Conservation (phyloP, 192 early-diverging fungal species). For the Irineochytrium annulatum region DNA sequence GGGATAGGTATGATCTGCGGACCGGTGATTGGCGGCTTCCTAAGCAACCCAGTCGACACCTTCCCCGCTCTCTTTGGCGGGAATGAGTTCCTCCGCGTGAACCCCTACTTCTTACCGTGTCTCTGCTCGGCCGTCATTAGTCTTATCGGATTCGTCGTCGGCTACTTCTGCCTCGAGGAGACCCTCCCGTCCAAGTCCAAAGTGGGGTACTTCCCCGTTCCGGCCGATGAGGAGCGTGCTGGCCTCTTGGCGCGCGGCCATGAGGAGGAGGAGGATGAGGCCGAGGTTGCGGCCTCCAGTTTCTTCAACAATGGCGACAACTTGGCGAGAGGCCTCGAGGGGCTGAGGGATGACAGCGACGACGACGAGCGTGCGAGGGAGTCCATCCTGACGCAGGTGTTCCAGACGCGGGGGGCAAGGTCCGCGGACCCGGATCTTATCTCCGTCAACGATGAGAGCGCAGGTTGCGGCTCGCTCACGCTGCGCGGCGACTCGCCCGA, state of each 20-base stretch:
- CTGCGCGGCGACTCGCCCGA: no score
- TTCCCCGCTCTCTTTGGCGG: slow-evolving; percentile 54
- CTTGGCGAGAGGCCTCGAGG: no score
- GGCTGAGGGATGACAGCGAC: neutral
- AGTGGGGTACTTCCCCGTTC: neutral
- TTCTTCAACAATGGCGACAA: neutral
- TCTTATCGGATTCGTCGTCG: slow-evolving; percentile 60
- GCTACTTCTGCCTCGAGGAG: slow-evolving; percentile 42
- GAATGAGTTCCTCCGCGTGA: slow-evolving; percentile 63
- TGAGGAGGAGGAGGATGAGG: neutral
- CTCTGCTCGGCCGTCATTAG: slow-evolving; percentile 59
- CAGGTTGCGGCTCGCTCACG: no score
- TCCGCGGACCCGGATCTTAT: neutral
- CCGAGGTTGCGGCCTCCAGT: neutral
- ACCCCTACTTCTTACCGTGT: slow-evolving; percentile 86
- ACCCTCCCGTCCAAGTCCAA: slow-evolving; percentile 13
- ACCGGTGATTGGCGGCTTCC: slow-evolving; percentile 75
- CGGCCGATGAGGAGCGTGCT: neutral
- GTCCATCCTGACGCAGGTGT: neutral
- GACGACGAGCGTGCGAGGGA: neutral
- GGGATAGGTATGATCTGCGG: slow-evolving; percentile 39
- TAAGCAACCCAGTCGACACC: slow-evolving; percentile 66
- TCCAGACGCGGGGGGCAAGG: neutral
- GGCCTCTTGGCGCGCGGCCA: neutral
- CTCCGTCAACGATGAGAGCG: neutral